phyloP scores from a whole-genome alignment of 768 basidiomycete genomes.

The Russula ochroleuca region DNA sequence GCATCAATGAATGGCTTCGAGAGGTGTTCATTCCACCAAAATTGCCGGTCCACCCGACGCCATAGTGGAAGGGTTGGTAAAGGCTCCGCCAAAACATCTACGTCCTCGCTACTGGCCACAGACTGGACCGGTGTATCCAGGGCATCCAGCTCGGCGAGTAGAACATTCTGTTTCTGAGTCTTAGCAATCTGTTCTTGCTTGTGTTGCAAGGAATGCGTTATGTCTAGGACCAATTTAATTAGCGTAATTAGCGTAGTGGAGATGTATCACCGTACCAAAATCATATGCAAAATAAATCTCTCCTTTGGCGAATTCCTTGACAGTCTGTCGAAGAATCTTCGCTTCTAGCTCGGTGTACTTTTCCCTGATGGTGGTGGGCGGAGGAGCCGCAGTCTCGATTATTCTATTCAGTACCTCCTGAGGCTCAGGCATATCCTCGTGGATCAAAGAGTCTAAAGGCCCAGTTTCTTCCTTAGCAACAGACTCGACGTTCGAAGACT shows the following conservation, averaged over 20 bases:
- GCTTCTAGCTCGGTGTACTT: constrained; percentile 71
- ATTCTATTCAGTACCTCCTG: constrained; percentile 53
- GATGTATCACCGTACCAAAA: constrained; percentile 54
- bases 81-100: constrained; percentile 64
- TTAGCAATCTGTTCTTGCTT: constrained; percentile 65
- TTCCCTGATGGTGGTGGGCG: constrained; percentile 60
- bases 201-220: constrained; percentile 77
- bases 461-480: constrained; percentile 22
- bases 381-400: constrained; percentile 54
- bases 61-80: constrained; percentile 78
- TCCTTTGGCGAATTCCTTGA: constrained; percentile 73
- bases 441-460: constrained; percentile 26
- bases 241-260: constrained; percentile 7
- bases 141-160: constrained; percentile 60
- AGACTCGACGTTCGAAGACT: background rate
- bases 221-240: constrained; percentile 43
- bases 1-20: constrained; percentile 80
- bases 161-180: constrained; percentile 51
- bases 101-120: constrained; percentile 36
- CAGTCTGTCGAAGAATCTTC: constrained; percentile 75
- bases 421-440: constrained; percentile 35
- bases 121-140: constrained; percentile 33
- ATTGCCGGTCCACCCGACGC: constrained; percentile 83
- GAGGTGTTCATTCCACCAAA: constrained; percentile 96
- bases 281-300: constrained; percentile 89